Base-by-base conservation (phyloP, 2,329 filamentous ascomycete genomes). In the Aspergillus sergii region DNA sequence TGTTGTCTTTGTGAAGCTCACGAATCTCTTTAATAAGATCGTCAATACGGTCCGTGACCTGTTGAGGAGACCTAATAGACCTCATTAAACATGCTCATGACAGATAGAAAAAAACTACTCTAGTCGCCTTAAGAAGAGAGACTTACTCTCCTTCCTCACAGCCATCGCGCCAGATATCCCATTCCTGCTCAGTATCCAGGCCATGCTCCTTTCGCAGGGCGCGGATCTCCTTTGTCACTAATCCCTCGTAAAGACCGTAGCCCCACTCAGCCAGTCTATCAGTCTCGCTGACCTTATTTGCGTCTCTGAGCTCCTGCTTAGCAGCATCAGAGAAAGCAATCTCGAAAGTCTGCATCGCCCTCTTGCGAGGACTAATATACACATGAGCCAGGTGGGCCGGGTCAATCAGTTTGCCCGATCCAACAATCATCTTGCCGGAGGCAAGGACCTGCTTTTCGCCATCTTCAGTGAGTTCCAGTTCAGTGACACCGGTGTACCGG, bases 201-300 rank as follows among this genome's bases (percentile, higher is more conserved):
- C 85, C 85, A 10, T 78, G 75, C 60, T 79, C 68, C 65, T 79
- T 75, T 62, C 86, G 79, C 64, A 76, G 67, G 32, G 76, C 71
- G 16, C 78, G 76, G 57, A 89, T 89, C 68, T 86, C 77, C n/a
- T 76, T 70, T 9, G 78, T 80, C 53, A 80, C 81, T 28, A 88
- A 72, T 12, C 87, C 87, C 72, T 89, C 87, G 71, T 89, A 89
- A 63, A 83, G 77, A 53, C 87, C 87, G 73, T 89, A 89, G 64
- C 86, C 83, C 87, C 87, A 89, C 72, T 89, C 87, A 2, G 82
- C 77, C 50, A 89, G 77, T 2, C 77, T 75, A 61, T 85, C 82
- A 1, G 84, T 87, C 39, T 84, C 73, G 61, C 82, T 75, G 30
- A 87, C 76, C 46, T 79, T 78, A 36, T 64, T 58, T 0, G 65